Evolutionary conservation across 1,139 yeast species (phyloP).

Genomic region (Debaryomyces robertsiae): DNA sequence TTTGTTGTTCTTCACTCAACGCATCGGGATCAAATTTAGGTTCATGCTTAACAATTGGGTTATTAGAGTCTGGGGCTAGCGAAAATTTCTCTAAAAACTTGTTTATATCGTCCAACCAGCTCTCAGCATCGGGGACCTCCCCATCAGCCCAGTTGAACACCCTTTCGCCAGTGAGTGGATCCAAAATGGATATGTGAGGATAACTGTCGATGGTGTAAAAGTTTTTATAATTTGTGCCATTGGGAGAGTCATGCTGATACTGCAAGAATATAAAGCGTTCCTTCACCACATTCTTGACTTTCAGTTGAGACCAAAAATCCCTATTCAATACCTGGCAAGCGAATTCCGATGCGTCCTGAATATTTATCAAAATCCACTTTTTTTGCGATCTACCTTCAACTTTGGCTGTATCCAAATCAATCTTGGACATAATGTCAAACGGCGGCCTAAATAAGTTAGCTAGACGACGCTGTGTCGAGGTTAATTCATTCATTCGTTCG

Average conservation of each 20-base stretch:
- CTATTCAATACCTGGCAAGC: slow-evolving; percentile 88
- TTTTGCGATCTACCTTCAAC: slow-evolving; percentile 58
- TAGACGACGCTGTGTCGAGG: slow-evolving; percentile 68
- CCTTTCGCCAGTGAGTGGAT: slow-evolving; percentile 68
- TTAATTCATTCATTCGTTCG: slow-evolving; percentile 38
- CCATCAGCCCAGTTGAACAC: slow-evolving; percentile 52
- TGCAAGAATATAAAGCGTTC: slow-evolving; percentile 79
- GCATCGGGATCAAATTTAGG: slow-evolving; percentile 58
- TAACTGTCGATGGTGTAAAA: slow-evolving; percentile 66
- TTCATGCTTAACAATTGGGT: slow-evolving; percentile 66
- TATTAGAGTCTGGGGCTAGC: slow-evolving; percentile 62
- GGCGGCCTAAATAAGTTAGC: slow-evolving; percentile 91
- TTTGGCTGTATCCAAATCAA: slow-evolving; percentile 74
- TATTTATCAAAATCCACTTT: slow-evolving; percentile 85
- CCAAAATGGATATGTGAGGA: slow-evolving; percentile 92
- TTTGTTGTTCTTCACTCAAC: slow-evolving; percentile 82
- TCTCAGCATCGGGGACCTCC: slow-evolving; percentile 55
- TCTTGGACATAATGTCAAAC: slow-evolving; percentile 74
- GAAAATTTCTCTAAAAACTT: slow-evolving; percentile 66
- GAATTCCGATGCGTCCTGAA: slow-evolving; percentile 84
- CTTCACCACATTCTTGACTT: slow-evolving; percentile 63
- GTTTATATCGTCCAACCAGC: slow-evolving; percentile 63
- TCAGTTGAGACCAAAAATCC: slow-evolving; percentile 85
- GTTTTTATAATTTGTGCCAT: slow-evolving; percentile 68
- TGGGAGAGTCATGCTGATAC: slow-evolving; percentile 74